These are phyloP conservation scores for Chlorella sp. DNA, from an alignment of 139 green algal genomes.

Conservation along the genomic window DNA sequence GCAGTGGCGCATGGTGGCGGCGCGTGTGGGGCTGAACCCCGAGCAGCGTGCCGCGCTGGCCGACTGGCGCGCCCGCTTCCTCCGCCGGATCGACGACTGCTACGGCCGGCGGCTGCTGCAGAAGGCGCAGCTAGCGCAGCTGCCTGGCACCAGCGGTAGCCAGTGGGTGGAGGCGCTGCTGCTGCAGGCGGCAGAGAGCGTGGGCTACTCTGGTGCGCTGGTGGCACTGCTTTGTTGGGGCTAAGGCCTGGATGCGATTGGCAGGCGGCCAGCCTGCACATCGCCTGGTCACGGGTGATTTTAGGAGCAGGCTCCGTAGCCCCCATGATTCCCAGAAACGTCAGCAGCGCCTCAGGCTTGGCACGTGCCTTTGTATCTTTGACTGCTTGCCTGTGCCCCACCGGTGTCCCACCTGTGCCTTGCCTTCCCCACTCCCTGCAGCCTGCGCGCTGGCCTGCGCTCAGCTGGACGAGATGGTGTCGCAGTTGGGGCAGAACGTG, in stretches of 20 bases:
- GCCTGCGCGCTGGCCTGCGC: slow-evolving; percentile 22
- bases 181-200: slow-evolving; percentile 28
- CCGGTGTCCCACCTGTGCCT: too few species aligned
- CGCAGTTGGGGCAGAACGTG: slow-evolving; percentile 16
- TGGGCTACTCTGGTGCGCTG: slow-evolving; percentile 5
- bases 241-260: too few species aligned
- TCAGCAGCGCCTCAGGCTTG: too few species aligned
- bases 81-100: slow-evolving; percentile 26
- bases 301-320: too few species aligned
- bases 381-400: too few species aligned
- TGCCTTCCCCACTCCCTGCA: background rate
- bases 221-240: background rate
- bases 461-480: slow-evolving; percentile 33
- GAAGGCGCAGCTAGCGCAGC: slow-evolving; percentile 32
- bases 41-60: slow-evolving; percentile 9
- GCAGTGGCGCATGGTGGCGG: slow-evolving; percentile 31
- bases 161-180: slow-evolving; percentile 49
- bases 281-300: too few species aligned
- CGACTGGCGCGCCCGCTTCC: slow-evolving; percentile 30
- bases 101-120: slow-evolving; percentile 34
- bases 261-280: too few species aligned
- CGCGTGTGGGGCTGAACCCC: background rate
- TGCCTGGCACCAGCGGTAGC: background rate
- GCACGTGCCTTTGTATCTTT: too few species aligned
- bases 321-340: too few species aligned